Conservation (phyloP, 352 stramenopile genomes). For the Achlya hypogyna region DNA sequence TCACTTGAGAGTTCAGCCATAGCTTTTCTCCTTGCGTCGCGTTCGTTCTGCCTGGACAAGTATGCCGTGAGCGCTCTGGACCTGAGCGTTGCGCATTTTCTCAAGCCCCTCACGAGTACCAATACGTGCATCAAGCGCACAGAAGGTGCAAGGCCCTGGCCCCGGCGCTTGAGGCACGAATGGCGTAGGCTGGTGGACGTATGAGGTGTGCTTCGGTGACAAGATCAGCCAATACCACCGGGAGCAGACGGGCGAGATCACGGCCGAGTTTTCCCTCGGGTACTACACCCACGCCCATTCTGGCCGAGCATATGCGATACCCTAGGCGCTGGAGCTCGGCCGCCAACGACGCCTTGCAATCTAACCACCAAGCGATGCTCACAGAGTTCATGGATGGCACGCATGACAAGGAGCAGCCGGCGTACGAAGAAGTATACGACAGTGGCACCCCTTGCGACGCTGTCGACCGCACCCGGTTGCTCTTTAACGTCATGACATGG, state of each 20-base stretch:
- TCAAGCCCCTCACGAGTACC: conserved; percentile 37
- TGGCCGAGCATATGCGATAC: neutral
- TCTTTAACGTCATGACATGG: neutral
- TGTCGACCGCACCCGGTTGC: conserved; percentile 35
- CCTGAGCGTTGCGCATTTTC: conserved; percentile 41
- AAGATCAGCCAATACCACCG: conserved; percentile 68
- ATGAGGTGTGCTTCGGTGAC: conserved; percentile 72
- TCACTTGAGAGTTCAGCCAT: conserved; percentile 12
- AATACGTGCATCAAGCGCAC: conserved; percentile 65
- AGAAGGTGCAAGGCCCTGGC: conserved; percentile 32
- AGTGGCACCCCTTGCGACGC: conserved; percentile 65
- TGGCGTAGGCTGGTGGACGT: conserved; percentile 58
- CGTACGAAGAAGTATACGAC: conserved; percentile 62
- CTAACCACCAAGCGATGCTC: conserved; percentile 37
- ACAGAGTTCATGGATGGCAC: conserved; percentile 72
- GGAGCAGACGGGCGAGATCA: conserved; percentile 50
- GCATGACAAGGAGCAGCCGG: conserved; percentile 53
- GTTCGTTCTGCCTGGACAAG: conserved; percentile 55
- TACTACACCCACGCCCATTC: neutral
- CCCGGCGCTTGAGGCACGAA: neutral
- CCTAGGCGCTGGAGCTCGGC: conserved; percentile 15
- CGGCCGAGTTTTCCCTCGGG: conserved; percentile 59
- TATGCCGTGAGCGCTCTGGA: conserved; percentile 36
- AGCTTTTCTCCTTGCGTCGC: conserved; percentile 53
- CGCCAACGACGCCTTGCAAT: conserved; percentile 39